A percentile compares a stretch with the other conserved stretches of the same genome.
Conservation (phyloP, 306 rosid species). For the Hylodesmum podocarpum region DNA sequence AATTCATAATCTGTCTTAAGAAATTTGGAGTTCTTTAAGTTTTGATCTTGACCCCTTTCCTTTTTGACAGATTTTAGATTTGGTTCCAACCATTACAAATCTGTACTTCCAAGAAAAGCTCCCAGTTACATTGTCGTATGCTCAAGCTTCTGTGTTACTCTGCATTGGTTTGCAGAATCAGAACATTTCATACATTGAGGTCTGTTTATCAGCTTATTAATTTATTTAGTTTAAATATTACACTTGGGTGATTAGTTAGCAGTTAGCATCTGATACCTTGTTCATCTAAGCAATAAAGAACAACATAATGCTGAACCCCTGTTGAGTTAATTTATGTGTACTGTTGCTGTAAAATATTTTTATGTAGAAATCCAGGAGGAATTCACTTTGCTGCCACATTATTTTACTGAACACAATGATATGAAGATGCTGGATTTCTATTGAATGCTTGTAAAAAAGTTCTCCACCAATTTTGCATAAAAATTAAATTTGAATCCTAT, state of each 20-base stretch:
- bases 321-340: background rate
- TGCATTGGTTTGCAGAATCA: slow-evolving; percentile 86
- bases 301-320: background rate
- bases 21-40: background rate
- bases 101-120: slow-evolving; percentile 71
- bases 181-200: slow-evolving; percentile 73
- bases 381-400: background rate
- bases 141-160: slow-evolving; percentile 83
- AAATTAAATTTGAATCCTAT: background rate
- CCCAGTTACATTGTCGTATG: slow-evolving; percentile 68
- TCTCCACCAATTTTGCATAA: background rate
- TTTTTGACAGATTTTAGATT: slow-evolving; percentile 70
- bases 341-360: background rate
- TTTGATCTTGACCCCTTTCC: slow-evolving; percentile 21
- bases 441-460: background rate
- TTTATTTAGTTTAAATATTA: background rate
- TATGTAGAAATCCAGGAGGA: background rate
- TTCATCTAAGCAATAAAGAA: background rate
- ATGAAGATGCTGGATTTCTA: background rate
- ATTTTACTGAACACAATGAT: background rate
- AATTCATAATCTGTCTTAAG: background rate
- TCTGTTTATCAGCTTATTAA: slow-evolving; percentile 36
- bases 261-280: background rate
- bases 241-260: slow-evolving; percentile 4
- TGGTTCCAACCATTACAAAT: slow-evolving; percentile 67